Evolutionary conservation across 1,284 basidiomycete genomes (phyloP), one percentile per base, ranked within the genome.

Genomic region (Microbotryomycetes sp.): DNA sequence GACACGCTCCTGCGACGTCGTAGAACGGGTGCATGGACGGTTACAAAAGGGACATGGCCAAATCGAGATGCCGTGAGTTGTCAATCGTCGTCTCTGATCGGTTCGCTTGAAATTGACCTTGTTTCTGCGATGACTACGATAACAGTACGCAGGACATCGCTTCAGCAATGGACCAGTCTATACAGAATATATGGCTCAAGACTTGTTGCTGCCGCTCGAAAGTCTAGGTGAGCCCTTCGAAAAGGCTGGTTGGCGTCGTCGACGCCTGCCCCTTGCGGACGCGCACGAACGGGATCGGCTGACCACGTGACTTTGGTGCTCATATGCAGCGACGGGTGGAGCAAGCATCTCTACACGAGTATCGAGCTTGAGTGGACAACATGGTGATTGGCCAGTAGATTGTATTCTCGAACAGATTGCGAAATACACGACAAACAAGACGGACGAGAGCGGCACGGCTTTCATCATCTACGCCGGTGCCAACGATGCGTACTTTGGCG

Each of bases 31-130:
- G 60, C 60, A 1, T 62, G 60, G 60, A n/a, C 56, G 22, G 56
- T 62, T 28, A 62, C 60, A 16, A 62, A 62, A 46, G 46, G 42
- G 42, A 62, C 60, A 3, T 62, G 60, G 60, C 60, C 60, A 7
- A 45, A 49, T 23, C 48, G 29, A 19, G 36, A 28, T 3, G 54
- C 59, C 5, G 59, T 60, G 42, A 47, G 59, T 45, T 1, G 26
- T 4, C 7, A 7, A 3, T 7, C 4, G 22, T 5, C 19, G 7
- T 4, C 15, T 23, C 5, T n/a, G n/a, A n/a, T n/a, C n/a, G n/a
- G n/a, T n/a, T n/a, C n/a, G n/a, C n/a, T n/a, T n/a, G n/a, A n/a
- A n/a, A n/a, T n/a, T n/a, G n/a, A n/a, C n/a, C n/a, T n/a, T n/a
- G n/a, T n/a, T n/a, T n/a, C n/a, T n/a, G n/a, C n/a, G n/a, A n/a